These are phyloP conservation scores for Cornus controversa DNA, from an alignment of 148 eudicot genomes.

Conservation along the genomic window DNA sequence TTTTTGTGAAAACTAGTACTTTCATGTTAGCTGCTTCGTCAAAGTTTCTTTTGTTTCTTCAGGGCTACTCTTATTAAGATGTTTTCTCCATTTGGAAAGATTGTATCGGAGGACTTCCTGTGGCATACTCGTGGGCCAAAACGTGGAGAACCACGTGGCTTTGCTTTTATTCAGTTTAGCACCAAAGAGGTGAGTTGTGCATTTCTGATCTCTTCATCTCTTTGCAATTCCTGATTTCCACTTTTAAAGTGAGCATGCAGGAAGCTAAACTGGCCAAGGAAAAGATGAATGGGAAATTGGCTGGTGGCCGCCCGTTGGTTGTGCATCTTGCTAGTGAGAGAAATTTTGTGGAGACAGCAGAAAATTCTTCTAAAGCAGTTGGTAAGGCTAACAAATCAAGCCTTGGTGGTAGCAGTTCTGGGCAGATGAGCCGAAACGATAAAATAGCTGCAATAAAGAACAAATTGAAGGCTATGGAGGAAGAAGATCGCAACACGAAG, in stretches of 20 bases:
- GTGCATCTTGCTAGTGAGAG: constrained; percentile 86
- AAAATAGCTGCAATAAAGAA: constrained; percentile 90
- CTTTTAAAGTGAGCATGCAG: constrained; percentile 95
- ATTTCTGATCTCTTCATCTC: background rate
- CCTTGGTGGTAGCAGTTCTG: constrained; percentile 35
- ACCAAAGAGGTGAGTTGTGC: constrained; percentile 63
- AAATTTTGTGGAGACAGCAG: constrained; percentile 32
- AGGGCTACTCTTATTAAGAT: constrained; percentile 81
- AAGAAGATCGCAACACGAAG: constrained; percentile 51
- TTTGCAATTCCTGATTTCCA: constrained; percentile 30
- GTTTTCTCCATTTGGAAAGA: constrained; percentile 90
- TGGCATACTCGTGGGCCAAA: constrained; percentile 92
- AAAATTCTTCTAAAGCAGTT: constrained; percentile 31
- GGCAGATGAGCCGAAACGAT: constrained; percentile 65
- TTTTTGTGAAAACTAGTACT: background rate
- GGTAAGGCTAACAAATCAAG: constrained; percentile 34
- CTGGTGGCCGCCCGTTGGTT: constrained; percentile 81
- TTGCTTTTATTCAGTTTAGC: constrained; percentile 83
- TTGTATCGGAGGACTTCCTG: constrained; percentile 81
- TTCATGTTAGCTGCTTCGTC: background rate
- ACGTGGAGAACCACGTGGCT: constrained; percentile 96
- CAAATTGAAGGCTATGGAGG: constrained; percentile 82
- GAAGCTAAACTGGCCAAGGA: constrained; percentile 90
- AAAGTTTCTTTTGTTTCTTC: constrained; percentile 8
- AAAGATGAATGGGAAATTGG: constrained; percentile 85